phyloP scores from a whole-genome alignment of 2,329 filamentous ascomycete genomes.

The Lachnellula subtilissima region DNA sequence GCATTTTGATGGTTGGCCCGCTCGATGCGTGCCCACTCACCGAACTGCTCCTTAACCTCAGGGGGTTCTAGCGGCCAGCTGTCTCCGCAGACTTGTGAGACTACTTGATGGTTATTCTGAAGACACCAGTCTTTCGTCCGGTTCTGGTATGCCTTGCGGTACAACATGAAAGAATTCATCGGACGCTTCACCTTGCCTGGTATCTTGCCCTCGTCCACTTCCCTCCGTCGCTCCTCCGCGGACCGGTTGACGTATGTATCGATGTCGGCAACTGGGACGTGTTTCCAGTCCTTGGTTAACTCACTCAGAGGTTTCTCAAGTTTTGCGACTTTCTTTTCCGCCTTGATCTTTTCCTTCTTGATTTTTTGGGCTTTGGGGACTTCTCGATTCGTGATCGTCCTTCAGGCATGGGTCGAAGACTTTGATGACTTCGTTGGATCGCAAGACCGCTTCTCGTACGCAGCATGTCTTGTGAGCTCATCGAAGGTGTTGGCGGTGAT shows the following conservation, averaged over 20 bases:
- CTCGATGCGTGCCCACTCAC: conserved; percentile 73
- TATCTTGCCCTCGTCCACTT: conserved; percentile 64
- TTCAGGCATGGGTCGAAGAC: conserved; percentile 26
- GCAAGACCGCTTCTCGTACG: conserved; percentile 28
- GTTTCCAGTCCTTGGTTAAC: conserved; percentile 57
- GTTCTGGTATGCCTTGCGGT: conserved; percentile 87
- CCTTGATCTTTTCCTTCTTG: conserved; percentile 37
- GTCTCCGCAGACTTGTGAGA: conserved; percentile 79
- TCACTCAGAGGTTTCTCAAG: conserved; percentile 66
- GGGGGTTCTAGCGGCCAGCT: conserved; percentile 80
- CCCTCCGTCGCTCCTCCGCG: conserved; percentile 57
- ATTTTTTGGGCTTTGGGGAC: conserved; percentile 33
- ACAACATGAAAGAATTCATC: conserved; percentile 98
- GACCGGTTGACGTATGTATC: conserved; percentile 72
- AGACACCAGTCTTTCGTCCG: conserved; percentile 75
- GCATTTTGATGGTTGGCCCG: conserved; percentile 78
- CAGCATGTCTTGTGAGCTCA: conserved; percentile 21
- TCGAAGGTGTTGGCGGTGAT: conserved; percentile 46
- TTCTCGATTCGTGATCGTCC: conserved; percentile 20
- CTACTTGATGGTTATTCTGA: conserved; percentile 89
- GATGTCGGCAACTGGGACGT: conserved; percentile 71
- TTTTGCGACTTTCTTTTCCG: conserved; percentile 45
- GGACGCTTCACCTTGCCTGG: conserved; percentile 79
- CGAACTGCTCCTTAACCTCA: conserved; percentile 70
- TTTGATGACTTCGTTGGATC: conserved; percentile 22